Conservation (phyloP, 176 grass and related monocot genomes). For the Raddia distichophylla region DNA sequence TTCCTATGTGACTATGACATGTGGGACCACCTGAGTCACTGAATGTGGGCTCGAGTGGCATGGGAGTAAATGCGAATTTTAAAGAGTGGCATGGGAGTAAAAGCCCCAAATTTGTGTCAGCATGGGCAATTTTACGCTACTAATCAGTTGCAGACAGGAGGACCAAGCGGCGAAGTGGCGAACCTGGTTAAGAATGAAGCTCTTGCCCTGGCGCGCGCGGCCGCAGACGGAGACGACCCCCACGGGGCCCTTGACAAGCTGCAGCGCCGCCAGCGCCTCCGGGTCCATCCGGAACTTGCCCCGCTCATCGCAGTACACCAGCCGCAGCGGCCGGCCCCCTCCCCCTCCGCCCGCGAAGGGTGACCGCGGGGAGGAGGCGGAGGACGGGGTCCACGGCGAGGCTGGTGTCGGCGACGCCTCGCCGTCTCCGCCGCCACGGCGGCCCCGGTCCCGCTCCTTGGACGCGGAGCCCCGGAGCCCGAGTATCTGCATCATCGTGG, state of each 20-base stretch:
- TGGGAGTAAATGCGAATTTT: too few species aligned
- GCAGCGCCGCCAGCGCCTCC: slow-evolving; percentile 68
- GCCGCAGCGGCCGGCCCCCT: slow-evolving; percentile 53
- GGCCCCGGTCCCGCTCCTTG: slow-evolving; percentile 41
- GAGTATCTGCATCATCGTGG: slow-evolving; percentile 72
- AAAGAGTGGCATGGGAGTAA: too few species aligned
- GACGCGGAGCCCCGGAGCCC: slow-evolving; percentile 62
- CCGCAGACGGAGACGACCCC: slow-evolving; percentile 78
- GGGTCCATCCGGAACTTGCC: slow-evolving; percentile 77
- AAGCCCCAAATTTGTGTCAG: too few species aligned
- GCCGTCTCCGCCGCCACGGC: slow-evolving; percentile 6
- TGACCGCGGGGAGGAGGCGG: slow-evolving; percentile 29
- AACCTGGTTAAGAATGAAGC: slow-evolving; percentile 83
- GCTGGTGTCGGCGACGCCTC: slow-evolving; percentile 1
- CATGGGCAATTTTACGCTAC: background rate
- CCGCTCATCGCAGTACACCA: slow-evolving; percentile 74
- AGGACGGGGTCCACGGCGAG: slow-evolving; percentile 5
- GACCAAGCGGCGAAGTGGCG: too few species aligned
- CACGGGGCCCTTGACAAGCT: slow-evolving; percentile 73
- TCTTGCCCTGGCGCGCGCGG: slow-evolving; percentile 84
- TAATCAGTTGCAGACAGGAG: background rate
- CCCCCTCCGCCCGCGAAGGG: background rate
- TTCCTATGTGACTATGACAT: too few species aligned
- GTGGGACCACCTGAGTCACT: too few species aligned
- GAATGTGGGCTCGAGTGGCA: too few species aligned